Conservation (phyloP, 139 green algal genomes). For the Marvania coccoides region DNA sequence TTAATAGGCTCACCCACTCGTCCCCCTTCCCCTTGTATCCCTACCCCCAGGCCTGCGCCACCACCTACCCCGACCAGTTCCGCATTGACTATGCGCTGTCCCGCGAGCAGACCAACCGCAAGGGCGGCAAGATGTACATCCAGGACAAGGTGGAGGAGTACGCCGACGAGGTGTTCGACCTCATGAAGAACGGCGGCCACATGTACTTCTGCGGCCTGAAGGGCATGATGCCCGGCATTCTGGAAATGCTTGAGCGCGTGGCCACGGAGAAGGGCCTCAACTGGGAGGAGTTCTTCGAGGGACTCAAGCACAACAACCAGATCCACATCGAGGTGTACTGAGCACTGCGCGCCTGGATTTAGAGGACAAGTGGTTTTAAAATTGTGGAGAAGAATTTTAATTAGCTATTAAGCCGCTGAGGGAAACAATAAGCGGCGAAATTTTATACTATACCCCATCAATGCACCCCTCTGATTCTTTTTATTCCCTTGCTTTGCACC, state of each 20-base stretch:
- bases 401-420: too few species aligned
- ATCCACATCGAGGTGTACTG: slow-evolving; percentile 97
- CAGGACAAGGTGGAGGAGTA: slow-evolving; percentile 98
- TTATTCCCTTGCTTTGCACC: too few species aligned
- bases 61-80: slow-evolving; percentile 86
- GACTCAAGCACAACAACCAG: slow-evolving; percentile 82
- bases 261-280: slow-evolving; percentile 76
- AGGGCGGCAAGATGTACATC: slow-evolving; percentile 57
- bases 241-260: slow-evolving; percentile 92
- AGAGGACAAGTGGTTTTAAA: neutral
- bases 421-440: too few species aligned
- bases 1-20: too few species aligned
- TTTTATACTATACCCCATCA: too few species aligned
- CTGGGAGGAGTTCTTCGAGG: slow-evolving; percentile 81
- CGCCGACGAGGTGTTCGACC: slow-evolving; percentile 92
- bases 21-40: too few species aligned
- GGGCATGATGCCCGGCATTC: slow-evolving; percentile 98
- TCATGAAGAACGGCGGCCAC: slow-evolving; percentile 91
- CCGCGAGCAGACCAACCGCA: slow-evolving; percentile 51
- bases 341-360: slow-evolving; percentile 3
- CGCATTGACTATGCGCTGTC: slow-evolving; percentile 94
- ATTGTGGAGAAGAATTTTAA: neutral
- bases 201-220: slow-evolving; percentile 99
- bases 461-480: too few species aligned
- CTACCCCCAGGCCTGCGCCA: slow-evolving; percentile 15